Percentiles rank a stretch among this genome's conserved stretches.
Conservation (phyloP, 106 monocot species). For the Dioscorea dumetorum region DNA sequence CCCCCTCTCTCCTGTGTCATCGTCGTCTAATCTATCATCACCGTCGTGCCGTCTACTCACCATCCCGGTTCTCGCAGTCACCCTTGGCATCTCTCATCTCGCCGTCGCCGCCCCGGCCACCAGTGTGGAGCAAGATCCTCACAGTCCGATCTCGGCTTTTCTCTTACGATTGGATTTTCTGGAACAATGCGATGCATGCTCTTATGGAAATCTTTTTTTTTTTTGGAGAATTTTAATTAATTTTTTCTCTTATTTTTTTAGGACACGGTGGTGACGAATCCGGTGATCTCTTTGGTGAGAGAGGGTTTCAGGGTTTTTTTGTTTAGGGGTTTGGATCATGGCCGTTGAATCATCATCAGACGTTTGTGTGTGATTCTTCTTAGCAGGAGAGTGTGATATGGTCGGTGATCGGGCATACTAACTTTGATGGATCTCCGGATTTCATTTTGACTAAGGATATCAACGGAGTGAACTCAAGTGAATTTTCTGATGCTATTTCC, state of each 20-base stretch:
- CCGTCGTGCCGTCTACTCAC: too few relatives aligned
- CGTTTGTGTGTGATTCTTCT: background rate
- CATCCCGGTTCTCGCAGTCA: too few relatives aligned
- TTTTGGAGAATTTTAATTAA: too few relatives aligned
- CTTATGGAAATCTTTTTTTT: background rate
- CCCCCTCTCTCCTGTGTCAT: too few relatives aligned
- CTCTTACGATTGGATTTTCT: constrained; percentile 74
- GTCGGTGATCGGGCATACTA: constrained; percentile 19
- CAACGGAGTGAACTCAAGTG: constrained; percentile 58
- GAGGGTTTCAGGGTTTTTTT: background rate
- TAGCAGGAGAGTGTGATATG: constrained; percentile 36
- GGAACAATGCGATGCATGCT: constrained; percentile 72
- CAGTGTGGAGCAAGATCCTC: constrained; percentile 65
- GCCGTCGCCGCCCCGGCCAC: too few relatives aligned
- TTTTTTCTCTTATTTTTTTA: constrained; percentile 11
- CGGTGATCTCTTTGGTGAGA: constrained; percentile 43
- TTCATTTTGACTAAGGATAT: constrained; percentile 50
- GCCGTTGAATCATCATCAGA: background rate
- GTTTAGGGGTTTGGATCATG: background rate
- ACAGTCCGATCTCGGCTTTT: constrained; percentile 38
- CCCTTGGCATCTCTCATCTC: too few relatives aligned
- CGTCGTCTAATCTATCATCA: too few relatives aligned
- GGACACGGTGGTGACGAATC: constrained; percentile 64
- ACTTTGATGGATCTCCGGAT: constrained; percentile 31
- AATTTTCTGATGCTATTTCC: background rate